Evolutionary conservation across 805 yeast genomes (phyloP).

Genomic region (Teunomyces kruisii): DNA sequence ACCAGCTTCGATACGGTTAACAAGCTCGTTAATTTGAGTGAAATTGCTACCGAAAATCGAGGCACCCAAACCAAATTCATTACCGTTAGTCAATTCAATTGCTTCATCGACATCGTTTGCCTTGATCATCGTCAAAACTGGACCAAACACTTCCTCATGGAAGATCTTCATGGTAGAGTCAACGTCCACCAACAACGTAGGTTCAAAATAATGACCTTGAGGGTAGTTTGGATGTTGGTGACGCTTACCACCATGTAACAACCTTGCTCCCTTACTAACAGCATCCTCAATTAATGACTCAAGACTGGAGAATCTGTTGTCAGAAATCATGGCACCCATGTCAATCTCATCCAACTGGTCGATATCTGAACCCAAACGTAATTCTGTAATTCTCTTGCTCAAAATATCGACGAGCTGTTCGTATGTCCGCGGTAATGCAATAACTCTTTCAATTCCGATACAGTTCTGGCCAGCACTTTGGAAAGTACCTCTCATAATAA

Average conservation of each 20-base stretch:
- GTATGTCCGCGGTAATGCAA: constrained; percentile 72
- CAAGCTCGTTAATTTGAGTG: constrained; percentile 58
- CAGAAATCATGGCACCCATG: constrained; percentile 93
- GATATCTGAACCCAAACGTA: constrained; percentile 86
- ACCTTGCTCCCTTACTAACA: constrained; percentile 73
- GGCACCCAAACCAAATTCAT: constrained; percentile 88
- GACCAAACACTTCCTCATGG: constrained; percentile 92
- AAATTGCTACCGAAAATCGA: constrained; percentile 79
- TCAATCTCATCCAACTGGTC: constrained; percentile 90
- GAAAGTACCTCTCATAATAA: constrained; percentile 91
- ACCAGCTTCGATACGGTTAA: constrained; percentile 70
- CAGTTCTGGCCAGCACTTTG: constrained; percentile 98
- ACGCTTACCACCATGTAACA: constrained; percentile 79
- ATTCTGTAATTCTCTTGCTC: constrained; percentile 51
- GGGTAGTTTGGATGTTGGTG: constrained; percentile 90
- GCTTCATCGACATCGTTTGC: constrained; percentile 70
- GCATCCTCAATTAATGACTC: constrained; percentile 73
- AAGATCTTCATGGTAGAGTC: constrained; percentile 74
- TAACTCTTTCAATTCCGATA: constrained; percentile 93
- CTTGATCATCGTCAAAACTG: constrained; percentile 75
- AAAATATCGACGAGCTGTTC: constrained; percentile 59
- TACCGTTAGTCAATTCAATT: constrained; percentile 72
- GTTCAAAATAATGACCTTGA: constrained; percentile 90
- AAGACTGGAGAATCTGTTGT: constrained; percentile 65
- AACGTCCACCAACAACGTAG: constrained; percentile 85